Conservation (phyloP, 1,284 basidiomycete genomes). For the Cryptococcus sp. region DNA sequence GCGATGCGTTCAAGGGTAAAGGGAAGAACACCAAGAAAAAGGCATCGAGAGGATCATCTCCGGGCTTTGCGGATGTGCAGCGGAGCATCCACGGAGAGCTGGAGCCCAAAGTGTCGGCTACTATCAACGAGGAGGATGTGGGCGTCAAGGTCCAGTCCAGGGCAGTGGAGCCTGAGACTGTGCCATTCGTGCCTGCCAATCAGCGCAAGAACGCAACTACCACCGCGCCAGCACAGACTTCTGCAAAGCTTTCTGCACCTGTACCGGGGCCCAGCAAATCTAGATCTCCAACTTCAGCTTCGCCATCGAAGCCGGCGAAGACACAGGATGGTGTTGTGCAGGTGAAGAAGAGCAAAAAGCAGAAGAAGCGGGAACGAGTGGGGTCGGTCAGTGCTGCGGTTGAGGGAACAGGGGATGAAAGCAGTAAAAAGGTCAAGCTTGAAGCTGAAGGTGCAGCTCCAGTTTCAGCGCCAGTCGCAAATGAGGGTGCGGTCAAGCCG, state of each 20-base stretch:
- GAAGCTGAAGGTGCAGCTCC: constrained; percentile 1
- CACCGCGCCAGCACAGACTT: not conserved
- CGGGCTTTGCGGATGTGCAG: constrained; percentile 29
- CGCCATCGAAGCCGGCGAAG: constrained; percentile 8
- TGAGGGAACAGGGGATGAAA: not conserved
- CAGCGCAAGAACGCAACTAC: constrained; percentile 13
- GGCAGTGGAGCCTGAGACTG: constrained; percentile 56
- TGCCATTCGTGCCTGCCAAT: constrained; percentile 65
- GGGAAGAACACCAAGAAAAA: constrained; percentile 6
- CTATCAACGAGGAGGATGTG: constrained; percentile 37
- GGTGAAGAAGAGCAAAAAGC: constrained; percentile 38
- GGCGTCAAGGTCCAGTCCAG: not conserved
- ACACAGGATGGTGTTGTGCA: constrained; percentile 33
- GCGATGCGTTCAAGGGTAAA: constrained; percentile 5
- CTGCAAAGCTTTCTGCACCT: not conserved
- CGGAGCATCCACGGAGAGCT: constrained; percentile 20
- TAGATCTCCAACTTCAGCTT: constrained; percentile 52
- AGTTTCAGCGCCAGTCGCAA: constrained; percentile 1
- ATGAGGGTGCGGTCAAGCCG: constrained; percentile 3
- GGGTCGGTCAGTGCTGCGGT: not conserved
- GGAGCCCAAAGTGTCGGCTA: constrained; percentile 14
- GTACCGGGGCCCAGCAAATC: constrained; percentile 1
- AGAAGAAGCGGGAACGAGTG: constrained; percentile 20
- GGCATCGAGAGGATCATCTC: constrained; percentile 19
- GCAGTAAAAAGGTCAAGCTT: constrained; percentile 17